These are phyloP conservation scores for Diplodia scrobiculata DNA, from an alignment of 2,329 filamentous ascomycete genomes.

Conservation along the genomic window DNA sequence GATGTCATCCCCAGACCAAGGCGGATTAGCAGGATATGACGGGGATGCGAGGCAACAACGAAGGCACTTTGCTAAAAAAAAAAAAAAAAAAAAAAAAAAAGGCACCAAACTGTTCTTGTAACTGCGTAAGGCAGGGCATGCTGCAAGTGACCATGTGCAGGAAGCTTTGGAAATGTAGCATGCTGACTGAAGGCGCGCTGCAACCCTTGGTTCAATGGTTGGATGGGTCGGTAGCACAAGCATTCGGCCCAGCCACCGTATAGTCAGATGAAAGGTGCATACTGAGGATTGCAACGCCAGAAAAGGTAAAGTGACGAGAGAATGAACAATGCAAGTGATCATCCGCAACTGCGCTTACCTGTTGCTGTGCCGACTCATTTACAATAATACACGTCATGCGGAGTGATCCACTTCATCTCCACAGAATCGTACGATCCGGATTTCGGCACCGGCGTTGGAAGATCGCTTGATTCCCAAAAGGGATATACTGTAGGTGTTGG, in stretches of 20 bases:
- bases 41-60: no score
- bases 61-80: background rate
- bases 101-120: background rate
- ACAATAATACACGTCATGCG: conserved; percentile 24
- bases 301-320: background rate
- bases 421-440: conserved; percentile 18
- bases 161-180: background rate
- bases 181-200: background rate
- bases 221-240: background rate
- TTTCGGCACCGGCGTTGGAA: conserved; percentile 6
- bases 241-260: background rate
- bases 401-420: conserved; percentile 13
- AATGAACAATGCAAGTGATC: background rate
- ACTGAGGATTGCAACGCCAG: background rate
- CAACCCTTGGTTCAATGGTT: background rate
- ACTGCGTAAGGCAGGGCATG: background rate
- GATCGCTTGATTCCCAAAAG: conserved; percentile 12
- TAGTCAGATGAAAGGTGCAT: background rate
- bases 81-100: background rate
- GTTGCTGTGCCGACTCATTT: background rate
- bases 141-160: background rate
- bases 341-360: background rate
- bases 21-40: background rate
- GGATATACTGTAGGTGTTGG: background rate
- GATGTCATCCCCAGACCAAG: background rate